phyloP scores from a whole-genome alignment of 768 basidiomycete species.

The Leucocoprinus sp. region DNA sequence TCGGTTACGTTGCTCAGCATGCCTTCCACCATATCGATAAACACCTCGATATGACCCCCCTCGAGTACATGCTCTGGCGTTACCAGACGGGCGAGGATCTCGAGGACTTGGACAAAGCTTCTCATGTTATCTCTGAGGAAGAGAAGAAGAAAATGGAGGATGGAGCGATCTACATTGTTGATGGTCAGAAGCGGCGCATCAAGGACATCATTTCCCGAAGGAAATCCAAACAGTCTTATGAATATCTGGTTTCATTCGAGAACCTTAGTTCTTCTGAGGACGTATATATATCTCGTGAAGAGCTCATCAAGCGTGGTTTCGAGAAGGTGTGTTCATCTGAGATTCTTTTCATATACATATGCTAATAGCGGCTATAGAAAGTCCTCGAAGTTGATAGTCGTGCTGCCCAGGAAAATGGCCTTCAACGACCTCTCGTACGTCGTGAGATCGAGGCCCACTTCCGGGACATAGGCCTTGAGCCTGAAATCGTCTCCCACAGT shows the following conservation, averaged over 20 bases:
- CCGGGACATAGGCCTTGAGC: constrained; percentile 97
- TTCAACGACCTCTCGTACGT: constrained; percentile 93
- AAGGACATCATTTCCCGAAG: constrained; percentile 88
- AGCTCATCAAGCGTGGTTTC: constrained; percentile 95
- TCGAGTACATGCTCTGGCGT: constrained; percentile 99
- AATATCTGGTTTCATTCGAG: constrained; percentile 98
- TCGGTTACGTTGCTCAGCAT: constrained; percentile 98
- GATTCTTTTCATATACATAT: constrained; percentile 5
- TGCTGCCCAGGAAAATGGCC: constrained; percentile 93
- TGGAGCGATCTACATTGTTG: constrained; percentile 74
- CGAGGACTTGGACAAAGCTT: constrained; percentile 93
- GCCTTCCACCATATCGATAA: constrained; percentile 99
- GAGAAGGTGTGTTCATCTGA: constrained; percentile 57
- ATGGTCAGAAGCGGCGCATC: constrained; percentile 92
- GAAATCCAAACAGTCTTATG: constrained; percentile 99
- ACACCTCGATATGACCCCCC: constrained; percentile 97
- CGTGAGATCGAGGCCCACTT: constrained; percentile 99
- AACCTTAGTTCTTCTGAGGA: constrained; percentile 93
- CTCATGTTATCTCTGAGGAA: constrained; percentile 77
- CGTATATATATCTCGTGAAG: constrained; percentile 95
- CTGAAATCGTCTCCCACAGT: constrained; percentile 99
- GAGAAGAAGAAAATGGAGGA: constrained; percentile 97
- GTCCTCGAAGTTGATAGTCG: constrained; percentile 95
- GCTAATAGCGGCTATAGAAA: constrained; percentile 44
- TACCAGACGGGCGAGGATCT: constrained; percentile 99